A percentile compares a stretch with the other conserved stretches of the same genome.
These are phyloP conservation scores for Penicillium janthinellum DNA, from an alignment of 2,329 filamentous ascomycete genomes.

Conservation along the genomic window DNA sequence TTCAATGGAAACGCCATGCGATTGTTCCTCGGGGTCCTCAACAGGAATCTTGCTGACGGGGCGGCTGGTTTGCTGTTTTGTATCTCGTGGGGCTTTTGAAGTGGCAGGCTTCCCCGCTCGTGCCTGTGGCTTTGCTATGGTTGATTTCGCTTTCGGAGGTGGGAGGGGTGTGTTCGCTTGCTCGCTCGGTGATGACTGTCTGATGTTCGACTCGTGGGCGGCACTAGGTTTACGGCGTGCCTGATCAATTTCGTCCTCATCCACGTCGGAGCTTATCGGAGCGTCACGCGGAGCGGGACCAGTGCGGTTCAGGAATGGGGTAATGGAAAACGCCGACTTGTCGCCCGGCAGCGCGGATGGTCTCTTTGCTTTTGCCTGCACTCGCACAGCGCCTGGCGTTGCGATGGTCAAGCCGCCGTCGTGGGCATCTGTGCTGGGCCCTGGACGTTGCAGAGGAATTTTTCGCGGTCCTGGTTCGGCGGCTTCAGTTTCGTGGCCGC, in stretches of 20 bases:
- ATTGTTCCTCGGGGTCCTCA: conserved; percentile 22
- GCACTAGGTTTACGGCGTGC: conserved; percentile 9
- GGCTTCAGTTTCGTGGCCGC: conserved; percentile 28
- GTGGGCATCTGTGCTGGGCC: conserved; percentile 37
- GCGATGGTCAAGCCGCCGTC: conserved; percentile 52
- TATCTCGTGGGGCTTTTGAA: neutral
- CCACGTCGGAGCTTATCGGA: conserved; percentile 30
- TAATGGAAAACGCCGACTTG: conserved; percentile 92
- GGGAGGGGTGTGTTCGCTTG: conserved; percentile 3
- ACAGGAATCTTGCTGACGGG: conserved; percentile 5
- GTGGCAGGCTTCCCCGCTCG: neutral
- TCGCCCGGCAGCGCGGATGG: conserved; percentile 69
- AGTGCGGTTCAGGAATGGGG: conserved; percentile 83
- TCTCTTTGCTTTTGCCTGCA: conserved; percentile 59
- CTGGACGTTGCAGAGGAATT: conserved; percentile 34
- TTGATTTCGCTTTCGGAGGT: conserved; percentile 6
- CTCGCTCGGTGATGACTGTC: conserved; percentile 4
- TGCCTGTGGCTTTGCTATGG: conserved; percentile 8
- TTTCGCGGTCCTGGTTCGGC: conserved; percentile 45
- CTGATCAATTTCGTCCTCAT: conserved; percentile 28
- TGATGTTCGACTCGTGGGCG: neutral
- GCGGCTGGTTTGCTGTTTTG: conserved; percentile 9
- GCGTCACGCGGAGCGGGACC: conserved; percentile 57
- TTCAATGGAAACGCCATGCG: conserved; percentile 24
- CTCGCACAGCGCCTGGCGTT: conserved; percentile 52